Base-by-base conservation (phyloP, 164 flowering plant genomes). In the Chimonanthus praecox region DNA sequence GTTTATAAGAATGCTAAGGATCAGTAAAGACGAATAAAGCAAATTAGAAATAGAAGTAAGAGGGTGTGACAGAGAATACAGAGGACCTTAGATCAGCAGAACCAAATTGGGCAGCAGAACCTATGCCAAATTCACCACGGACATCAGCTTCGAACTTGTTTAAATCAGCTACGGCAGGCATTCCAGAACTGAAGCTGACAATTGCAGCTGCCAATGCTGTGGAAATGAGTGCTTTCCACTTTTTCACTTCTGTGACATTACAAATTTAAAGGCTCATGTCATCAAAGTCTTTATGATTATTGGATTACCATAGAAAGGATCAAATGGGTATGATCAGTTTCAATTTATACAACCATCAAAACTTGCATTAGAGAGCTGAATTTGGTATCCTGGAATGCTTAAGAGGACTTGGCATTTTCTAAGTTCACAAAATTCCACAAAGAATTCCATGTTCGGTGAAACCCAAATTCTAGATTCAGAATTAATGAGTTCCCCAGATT, bases 51-150 rank as follows among this genome's bases (percentile, higher is more conserved):
- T 47, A n/a, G 21, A 66, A 48, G n/a, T 15, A 49, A 54, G 10
- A 4, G 11, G 50, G 33, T 33, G 33, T 1, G 33, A 8, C 46
- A 64, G 2, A 60, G 44, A 69, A 47, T 50, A 43, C 58, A 68
- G 16, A 49, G 47, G 4, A 92, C 97, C 75, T 93, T 77, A 95
- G 90, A 75, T 95, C 98, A 4, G 98, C 98, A 64, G 94, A 90
- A 67, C 97, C 99, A 60, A 81, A 95, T 78, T 93, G 98, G 44
- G 98, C 98, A 0, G 99, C 99, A 0, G 98, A 95, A 20, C 99
- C 99, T 10, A 93, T 95, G 44, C 98, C 98, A 45, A 95, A 95
- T 75, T 95, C 99, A 15, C 98, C 99, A 0, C 98, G 85, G 4
- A 76, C 79, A 0, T 87, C 94, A 0, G 98, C 99, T 77, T 95